phyloP scores from a whole-genome alignment of 805 yeast genomes.

The Barnettozyma wickerhamii region DNA sequence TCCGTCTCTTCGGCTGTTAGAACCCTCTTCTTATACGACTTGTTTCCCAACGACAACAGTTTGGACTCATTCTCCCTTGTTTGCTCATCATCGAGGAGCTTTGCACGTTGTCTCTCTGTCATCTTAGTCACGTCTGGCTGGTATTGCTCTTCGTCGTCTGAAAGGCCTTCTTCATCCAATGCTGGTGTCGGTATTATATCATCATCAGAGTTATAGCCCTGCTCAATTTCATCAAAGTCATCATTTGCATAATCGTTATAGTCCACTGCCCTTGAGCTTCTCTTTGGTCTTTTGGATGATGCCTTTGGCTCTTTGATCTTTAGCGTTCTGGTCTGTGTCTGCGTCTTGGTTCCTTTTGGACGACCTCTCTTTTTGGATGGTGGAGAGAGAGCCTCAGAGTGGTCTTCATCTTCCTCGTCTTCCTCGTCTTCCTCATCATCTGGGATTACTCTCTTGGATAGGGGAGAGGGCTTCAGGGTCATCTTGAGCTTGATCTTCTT shows the following conservation, averaged over 20 bases:
- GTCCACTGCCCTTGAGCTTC: conserved; percentile 1
- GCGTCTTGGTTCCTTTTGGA: neutral
- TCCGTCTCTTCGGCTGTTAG: conserved; percentile 83
- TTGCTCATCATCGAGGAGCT: conserved; percentile 6
- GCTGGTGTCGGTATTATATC: conserved; percentile 24
- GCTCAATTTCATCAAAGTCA: conserved; percentile 22
- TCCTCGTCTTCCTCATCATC: neutral
- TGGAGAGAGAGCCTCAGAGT: neutral
- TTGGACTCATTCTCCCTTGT: neutral
- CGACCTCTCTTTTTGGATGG: neutral
- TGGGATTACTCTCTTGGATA: neutral
- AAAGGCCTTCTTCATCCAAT: conserved; percentile 20
- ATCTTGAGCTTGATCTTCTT: conserved; percentile 18
- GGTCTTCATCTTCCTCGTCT: conserved; percentile 4
- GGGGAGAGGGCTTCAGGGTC: conserved; percentile 4
- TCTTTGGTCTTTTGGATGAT: conserved; percentile 1
- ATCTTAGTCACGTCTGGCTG: conserved; percentile 22
- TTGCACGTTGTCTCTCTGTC: conserved; percentile 28
- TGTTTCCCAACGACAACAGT: conserved; percentile 19
- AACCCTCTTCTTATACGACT: conserved; percentile 40
- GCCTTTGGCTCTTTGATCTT: neutral
- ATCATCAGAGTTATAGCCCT: conserved; percentile 23
- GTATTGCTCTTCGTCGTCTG: conserved; percentile 20
- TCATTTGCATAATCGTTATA: conserved; percentile 12
- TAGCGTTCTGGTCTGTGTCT: neutral